Base-by-base conservation (phyloP, 164 flowering plant genomes). In the Cinnamomum micranthum region DNA sequence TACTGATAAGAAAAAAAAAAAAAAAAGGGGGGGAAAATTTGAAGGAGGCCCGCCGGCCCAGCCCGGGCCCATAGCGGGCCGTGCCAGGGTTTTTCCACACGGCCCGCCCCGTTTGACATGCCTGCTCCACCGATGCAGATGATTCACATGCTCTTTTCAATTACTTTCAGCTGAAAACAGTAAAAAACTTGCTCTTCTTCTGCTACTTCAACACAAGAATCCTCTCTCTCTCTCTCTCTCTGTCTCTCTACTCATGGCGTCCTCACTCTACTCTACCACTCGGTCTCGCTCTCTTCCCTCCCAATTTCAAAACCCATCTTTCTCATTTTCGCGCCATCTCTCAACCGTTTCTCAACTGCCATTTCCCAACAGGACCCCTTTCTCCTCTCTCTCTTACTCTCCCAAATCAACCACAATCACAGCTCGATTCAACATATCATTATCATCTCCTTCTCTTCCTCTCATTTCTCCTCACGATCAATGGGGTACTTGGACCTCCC, bases 401-500 rank as follows among this genome's bases (percentile, higher is more conserved):
- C 14, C n/a, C 15, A 71, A 33, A 6, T 20, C 63, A 6, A 10
- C 47, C 64, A 41, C 19, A 68, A 20, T 68, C 73, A 22, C n/a
- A 23, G 47, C 59, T 20, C 59, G n/a, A 15, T 50, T 70, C 72
- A 70, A 23, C 58, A 50, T 70, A 23, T 70, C 72, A 33, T 35
- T 50, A 1, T 20, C 68, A 31, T 31, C 35, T 31, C 35, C 35
- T 31, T 31, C 35, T 31, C 35, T 31, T 70, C 97, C 97, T 33
- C 84, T 95, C 68, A 84, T 92, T 69, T 89, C 93, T 47, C 90
- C 97, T 1, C 80, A 85, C 2, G 97, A 92, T 66, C 90, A 90
- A 55, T 93, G 99, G 97, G 99, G 97, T 71, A 92, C 80, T 50
- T 93, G 97, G 97, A 87, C 98, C 33, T 90, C 88, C 59, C 91